Evolutionary conservation across 345 rosid species (phyloP).

Genomic region (Eucalyptus marginata): DNA sequence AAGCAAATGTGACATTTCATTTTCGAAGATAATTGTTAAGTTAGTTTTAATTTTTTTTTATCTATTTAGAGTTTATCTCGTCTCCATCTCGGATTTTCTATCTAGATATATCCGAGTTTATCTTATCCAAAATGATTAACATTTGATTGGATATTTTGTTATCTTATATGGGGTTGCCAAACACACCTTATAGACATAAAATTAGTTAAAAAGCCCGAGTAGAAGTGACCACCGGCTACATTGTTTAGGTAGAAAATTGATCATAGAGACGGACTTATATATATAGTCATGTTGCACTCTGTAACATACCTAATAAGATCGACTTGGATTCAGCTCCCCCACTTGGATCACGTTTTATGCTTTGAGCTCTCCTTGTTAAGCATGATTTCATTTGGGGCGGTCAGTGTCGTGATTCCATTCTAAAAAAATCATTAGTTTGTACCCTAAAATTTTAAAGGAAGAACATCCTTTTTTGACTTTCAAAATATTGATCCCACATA

Average conservation of each 20-base stretch:
- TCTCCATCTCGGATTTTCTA: not conserved
- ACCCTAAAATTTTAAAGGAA: not conserved
- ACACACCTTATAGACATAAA: not conserved
- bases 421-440: not conserved
- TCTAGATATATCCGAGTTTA: accelerated
- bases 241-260: not conserved
- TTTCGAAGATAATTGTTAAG: too few species aligned
- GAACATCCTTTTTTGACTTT: not conserved
- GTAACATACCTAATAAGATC: not conserved
- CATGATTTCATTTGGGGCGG: too few species aligned
- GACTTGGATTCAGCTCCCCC: not conserved
- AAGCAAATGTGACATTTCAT: not conserved
- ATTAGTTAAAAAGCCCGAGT: not conserved
- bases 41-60: too few species aligned
- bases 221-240: not conserved
- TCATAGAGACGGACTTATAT: not conserved
- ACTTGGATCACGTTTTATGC: not conserved
- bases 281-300: not conserved
- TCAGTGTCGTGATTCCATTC: too few species aligned
- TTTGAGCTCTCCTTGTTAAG: too few species aligned
- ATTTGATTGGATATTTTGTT: too few species aligned
- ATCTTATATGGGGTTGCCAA: not conserved
- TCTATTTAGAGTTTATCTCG: not conserved
- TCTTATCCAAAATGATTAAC: accelerated
- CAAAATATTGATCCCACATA: not conserved